Base-by-base conservation (phyloP, 495 filamentous ascomycete species). In the Penicillium paradoxum region DNA sequence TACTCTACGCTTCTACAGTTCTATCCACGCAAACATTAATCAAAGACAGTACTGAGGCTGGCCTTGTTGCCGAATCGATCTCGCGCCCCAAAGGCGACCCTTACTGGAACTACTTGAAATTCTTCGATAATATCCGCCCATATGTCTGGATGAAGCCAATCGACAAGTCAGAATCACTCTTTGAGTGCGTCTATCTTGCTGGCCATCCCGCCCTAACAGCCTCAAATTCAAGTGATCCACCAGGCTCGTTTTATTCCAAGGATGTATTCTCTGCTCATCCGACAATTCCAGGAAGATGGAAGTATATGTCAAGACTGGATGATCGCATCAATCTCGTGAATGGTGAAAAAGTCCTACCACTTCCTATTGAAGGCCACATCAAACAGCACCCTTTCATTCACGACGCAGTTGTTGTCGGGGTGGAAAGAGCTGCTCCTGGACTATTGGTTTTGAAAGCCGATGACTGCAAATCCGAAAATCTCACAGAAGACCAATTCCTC, bases 291-390 rank as follows among this genome's bases (percentile, higher is more conserved):
- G 69, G 78, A 51, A 73, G 78, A 4, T 90, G 83, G 80, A 88
- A 85, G 55, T 87, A 85, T 49, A 59, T 80, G 17, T 76, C 73
- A 4, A 74, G 86, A 6, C 58, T 79, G 2, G 87, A 90, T 49
- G 83, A 87, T 55, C 71, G 77, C 2, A 73, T 89, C 13, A 83
- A 79, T 0, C 74, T 89, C 7, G 59, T 79, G 6, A 89, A 82
- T 50, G 86, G 86, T 0, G 84, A 89, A 58, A 90, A 90, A 51
- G 76, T 87, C 0, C 68, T 85, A n/a, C 84, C 86, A 0, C 55
- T 86, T 4, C 66, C 74, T 0, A 80, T 85, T 41, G 86, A 89
- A 60, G 79, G 80, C 1, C 63, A 57, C 1, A 73, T 88, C 19
- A 76, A 79, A 43, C 66, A 78, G 18, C 64, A 79, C 44, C 60